Percentiles rank a stretch among this genome's conserved stretches.
These are phyloP conservation scores for Gautieria morchelliformis DNA, from an alignment of 768 basidiomycete species.

Conservation along the genomic window DNA sequence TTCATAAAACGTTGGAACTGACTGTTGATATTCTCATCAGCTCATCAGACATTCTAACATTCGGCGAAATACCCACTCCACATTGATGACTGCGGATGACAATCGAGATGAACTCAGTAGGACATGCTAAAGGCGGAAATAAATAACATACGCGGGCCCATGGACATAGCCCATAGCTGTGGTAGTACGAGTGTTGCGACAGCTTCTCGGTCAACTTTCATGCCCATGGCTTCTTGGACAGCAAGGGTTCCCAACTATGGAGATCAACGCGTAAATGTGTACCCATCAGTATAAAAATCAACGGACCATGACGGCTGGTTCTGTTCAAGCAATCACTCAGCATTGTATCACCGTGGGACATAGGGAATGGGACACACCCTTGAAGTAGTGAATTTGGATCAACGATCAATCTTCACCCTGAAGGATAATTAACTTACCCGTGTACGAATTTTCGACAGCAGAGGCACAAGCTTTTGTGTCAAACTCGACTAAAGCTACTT, in stretches of 20 bases:
- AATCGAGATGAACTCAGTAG: background rate
- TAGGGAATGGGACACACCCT: slow-evolving; percentile 4
- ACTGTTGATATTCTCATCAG: background rate
- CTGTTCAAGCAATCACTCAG: slow-evolving; percentile 21
- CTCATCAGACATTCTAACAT: slow-evolving; percentile 11
- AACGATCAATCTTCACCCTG: background rate
- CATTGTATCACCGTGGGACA: background rate
- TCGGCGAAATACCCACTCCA: slow-evolving; percentile 25
- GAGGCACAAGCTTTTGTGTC: slow-evolving; percentile 91
- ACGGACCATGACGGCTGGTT: slow-evolving; percentile 85
- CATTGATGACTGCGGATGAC: slow-evolving; percentile 47
- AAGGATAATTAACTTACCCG: slow-evolving; percentile 32
- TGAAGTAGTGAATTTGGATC: background rate
- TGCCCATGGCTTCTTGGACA: slow-evolving; percentile 94
- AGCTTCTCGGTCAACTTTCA: slow-evolving; percentile 88
- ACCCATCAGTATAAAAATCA: background rate
- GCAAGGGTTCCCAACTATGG: slow-evolving; percentile 73
- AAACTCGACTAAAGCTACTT: slow-evolving; percentile 50
- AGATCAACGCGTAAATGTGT: background rate
- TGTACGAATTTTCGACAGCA: slow-evolving; percentile 90
- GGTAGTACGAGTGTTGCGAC: slow-evolving; percentile 83
- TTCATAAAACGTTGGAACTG: slow-evolving; percentile 94
- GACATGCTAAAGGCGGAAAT: background rate
- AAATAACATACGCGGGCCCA: slow-evolving; percentile 69
- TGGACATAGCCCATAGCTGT: slow-evolving; percentile 95